Base-by-base conservation (phyloP, 2,329 filamentous ascomycete genomes). In the Bipolaris sorokiniana region DNA sequence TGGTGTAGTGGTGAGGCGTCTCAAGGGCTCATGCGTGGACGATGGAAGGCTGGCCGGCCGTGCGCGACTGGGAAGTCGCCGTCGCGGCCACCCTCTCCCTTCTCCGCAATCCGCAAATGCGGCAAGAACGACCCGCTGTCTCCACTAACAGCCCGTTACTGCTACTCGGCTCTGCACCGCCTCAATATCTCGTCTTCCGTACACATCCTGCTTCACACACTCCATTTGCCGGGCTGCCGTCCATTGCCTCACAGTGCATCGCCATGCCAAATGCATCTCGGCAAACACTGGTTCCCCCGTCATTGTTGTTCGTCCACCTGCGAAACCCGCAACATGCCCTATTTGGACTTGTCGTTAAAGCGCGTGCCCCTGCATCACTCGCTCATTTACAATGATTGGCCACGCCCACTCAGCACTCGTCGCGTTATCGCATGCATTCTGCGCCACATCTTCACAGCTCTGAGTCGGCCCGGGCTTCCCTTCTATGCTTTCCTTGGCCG, bases 101-200 rank as follows among this genome's bases (percentile, higher is more conserved):
- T 60, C 61, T 66, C 64, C 65, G 58, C 65, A 68, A 62, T 64
- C 56, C 55, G 55, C 62, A 58, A 64, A 61, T 53, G 60, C 62
- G 65, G 64, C 62, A 69, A 63, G 55, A 60, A 48, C 58, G 64
- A 69, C 61, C 65, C 65, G 63, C 61, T 53, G 63, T 57, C 54
- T 53, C 57, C 57, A 54, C 53, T 20, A 45, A 41, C 44, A 56
- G 52, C 52, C 49, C 56, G 34, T 52, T 48, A 51, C 54, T 46
- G 46, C 10, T 31, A 31, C 28, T 31, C 28, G 28, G 28, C 28
- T 31, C 28, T 34, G 54, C 51, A 54, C 51, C 36, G 54, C 49
- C 54, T 48, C 48, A 40, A 40, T 16, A n/a, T 28, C 26, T 9
- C 15, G 41, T 18, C 15, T 26, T 22, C 15, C 41, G 37, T 18